These are phyloP conservation scores for Talaromyces proteolyticus DNA, from an alignment of 495 filamentous ascomycete species.

Conservation along the genomic window DNA sequence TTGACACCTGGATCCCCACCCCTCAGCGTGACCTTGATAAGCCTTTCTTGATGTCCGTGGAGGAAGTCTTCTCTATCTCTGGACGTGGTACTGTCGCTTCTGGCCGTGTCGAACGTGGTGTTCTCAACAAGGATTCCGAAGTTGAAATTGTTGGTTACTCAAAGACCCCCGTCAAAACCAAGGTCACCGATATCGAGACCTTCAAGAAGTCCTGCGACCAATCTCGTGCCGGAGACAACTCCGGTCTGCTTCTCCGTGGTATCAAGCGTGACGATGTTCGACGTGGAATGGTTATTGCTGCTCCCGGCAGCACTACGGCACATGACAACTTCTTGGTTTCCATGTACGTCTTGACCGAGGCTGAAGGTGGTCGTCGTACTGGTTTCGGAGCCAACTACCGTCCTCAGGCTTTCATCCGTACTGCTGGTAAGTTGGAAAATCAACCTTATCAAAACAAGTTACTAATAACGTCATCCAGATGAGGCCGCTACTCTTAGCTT, in stretches of 20 bases:
- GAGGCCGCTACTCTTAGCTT: slow-evolving; percentile 76
- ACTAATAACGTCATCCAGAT: slow-evolving; percentile 35
- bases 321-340: slow-evolving; percentile 88
- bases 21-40: slow-evolving; percentile 88
- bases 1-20: slow-evolving; percentile 95
- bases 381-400: slow-evolving; percentile 91
- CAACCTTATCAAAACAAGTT: slow-evolving; percentile 9
- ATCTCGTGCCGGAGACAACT: slow-evolving; percentile 92
- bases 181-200: slow-evolving; percentile 98
- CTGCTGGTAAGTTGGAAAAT: slow-evolving; percentile 73
- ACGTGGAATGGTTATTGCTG: slow-evolving; percentile 88
- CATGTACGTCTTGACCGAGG: slow-evolving; percentile 95
- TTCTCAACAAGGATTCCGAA: slow-evolving; percentile 84
- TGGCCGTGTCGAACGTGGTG: slow-evolving; percentile 94
- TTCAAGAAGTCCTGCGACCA: slow-evolving; percentile 99
- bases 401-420: slow-evolving; percentile 92
- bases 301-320: slow-evolving; percentile 71
- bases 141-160: slow-evolving; percentile 86
- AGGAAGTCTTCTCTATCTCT: slow-evolving; percentile 97
- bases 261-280: slow-evolving; percentile 87
- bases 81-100: slow-evolving; percentile 96
- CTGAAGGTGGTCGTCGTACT: slow-evolving; percentile 93
- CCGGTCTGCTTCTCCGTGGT: slow-evolving; percentile 93
- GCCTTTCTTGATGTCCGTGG: slow-evolving; percentile 97
- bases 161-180: slow-evolving; percentile 80